Conservation (phyloP, 208 protist species). For the Leishmania mexicana region DNA sequence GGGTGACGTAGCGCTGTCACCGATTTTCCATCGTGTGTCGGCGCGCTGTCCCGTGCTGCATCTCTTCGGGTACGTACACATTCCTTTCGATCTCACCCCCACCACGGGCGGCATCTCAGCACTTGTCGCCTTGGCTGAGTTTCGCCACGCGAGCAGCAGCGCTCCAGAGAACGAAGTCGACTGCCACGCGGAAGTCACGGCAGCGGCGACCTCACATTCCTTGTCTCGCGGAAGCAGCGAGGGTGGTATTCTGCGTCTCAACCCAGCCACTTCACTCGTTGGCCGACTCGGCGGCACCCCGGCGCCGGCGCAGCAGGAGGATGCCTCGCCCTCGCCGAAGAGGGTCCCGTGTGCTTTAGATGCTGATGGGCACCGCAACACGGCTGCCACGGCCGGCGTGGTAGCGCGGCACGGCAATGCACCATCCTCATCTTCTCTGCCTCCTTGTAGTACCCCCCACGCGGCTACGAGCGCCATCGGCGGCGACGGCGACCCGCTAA, state of each 20-base stretch:
- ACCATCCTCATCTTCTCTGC: neutral
- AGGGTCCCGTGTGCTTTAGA: neutral
- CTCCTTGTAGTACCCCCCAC: neutral
- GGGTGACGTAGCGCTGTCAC: conserved; percentile 60
- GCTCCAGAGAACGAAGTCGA: neutral
- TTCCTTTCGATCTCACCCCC: conserved; percentile 10
- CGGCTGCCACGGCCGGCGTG: neutral
- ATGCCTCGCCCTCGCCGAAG: neutral
- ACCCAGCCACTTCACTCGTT: neutral
- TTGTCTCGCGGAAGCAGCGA: neutral
- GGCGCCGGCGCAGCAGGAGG: neutral
- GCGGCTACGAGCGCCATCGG: neutral
- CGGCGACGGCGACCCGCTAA: neutral
- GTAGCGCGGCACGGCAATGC: neutral
- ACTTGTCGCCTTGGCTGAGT: neutral
- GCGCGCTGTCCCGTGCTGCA: conserved; percentile 67
- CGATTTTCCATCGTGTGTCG: conserved; percentile 61
- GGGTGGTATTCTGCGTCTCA: neutral
- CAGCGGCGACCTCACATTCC: neutral
- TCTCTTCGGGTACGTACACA: conserved; percentile 69
- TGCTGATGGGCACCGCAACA: neutral
- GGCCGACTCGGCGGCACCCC: neutral
- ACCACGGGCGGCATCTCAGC: neutral
- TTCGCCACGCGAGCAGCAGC: neutral
- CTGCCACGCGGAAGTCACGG: neutral